Evolutionary conservation across 352 stramenopile genomes (phyloP).

Genomic region (Pilasporangium apinafurcum): DNA sequence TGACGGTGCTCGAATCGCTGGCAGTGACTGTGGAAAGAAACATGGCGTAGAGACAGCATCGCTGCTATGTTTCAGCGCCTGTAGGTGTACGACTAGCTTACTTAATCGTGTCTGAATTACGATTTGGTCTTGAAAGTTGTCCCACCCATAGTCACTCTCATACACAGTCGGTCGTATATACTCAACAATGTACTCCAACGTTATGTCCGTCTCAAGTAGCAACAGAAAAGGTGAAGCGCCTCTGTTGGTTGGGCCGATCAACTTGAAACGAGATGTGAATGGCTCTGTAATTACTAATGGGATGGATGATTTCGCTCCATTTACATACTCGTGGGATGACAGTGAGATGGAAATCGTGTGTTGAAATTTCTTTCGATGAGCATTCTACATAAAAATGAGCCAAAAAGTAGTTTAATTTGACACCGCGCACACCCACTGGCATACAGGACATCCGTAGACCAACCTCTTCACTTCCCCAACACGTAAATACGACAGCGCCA

Average conservation of each 20-base stretch:
- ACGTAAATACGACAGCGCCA: conserved; percentile 8
- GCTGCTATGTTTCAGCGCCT: conserved; percentile 15
- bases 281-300: conserved; percentile 46
- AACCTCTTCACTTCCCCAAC: conserved; percentile 14
- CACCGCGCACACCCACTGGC: not conserved
- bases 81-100: conserved; percentile 31
- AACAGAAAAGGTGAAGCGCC: conserved; percentile 9
- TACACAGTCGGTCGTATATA: conserved; percentile 24
- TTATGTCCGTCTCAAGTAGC: conserved; percentile 12
- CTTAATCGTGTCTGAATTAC: conserved; percentile 50
- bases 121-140: conserved; percentile 69
- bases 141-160: conserved; percentile 44
- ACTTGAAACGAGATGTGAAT: conserved; percentile 36
- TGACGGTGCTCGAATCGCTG: conserved; percentile 30
- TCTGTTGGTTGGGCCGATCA: conserved; percentile 5
- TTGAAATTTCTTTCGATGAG: too few species aligned
- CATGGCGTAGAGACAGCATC: not conserved
- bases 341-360: conserved; percentile 6
- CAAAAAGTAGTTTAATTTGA: too few species aligned
- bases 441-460: not conserved
- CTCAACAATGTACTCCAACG: conserved; percentile 20
- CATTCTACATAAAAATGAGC: too few species aligned
- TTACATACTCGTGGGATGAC: not conserved
- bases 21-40: conserved; percentile 22
- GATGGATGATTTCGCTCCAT: conserved; percentile 1